Evolutionary conservation across 176 grass and related monocot genomes (phyloP), one percentile per base, ranked within the genome.

Genomic region (Oryza rufipogon): DNA sequence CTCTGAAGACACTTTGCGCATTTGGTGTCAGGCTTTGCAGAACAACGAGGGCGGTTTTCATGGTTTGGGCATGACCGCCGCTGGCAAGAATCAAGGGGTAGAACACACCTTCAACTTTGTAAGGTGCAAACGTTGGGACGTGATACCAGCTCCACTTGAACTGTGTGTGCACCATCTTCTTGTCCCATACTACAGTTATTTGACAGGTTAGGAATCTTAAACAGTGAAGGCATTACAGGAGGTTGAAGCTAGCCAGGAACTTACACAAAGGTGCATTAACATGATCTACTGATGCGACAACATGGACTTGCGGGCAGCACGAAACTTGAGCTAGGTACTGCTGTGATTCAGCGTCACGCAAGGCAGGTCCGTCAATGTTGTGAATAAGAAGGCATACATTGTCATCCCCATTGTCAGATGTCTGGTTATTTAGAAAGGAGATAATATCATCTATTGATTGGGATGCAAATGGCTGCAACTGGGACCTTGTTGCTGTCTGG

Each of bases 141-240:
- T 95, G 96, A 30, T 98, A 93, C 91, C 96, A 98, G 63, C 89
- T 91, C 89, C 93, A 98, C 51, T 92, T 98, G 68, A 92, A 95
- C 68, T 92, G 83, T 69, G 89, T 95, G 81, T 93, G 87, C 64
- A 98, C 96, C 93, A 95, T 98, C 91, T 98, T 98, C 91, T 98
- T 98, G 87, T 98, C 96, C 96, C 93, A 98, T 81, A 94, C 96
- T 97, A 52, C 66, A 85, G 23, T 23, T 82, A 72, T 75, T 75
- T 83, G 54, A 46, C 79, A 48, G 56, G 61, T 88, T 69, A 88
- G 22, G n/a, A 76, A 77, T 42, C 16, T 72, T 78, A 84, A 69
- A 72, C 36, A 85, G 61, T 33, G 22, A 83, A 85, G 47, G 13
- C 16, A 82, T 42, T 13, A 84, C 32, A 26, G 45, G 72, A 48